Evolutionary conservation across 306 rosid species (phyloP).

Genomic region (Cyclanthera cordifolia): DNA sequence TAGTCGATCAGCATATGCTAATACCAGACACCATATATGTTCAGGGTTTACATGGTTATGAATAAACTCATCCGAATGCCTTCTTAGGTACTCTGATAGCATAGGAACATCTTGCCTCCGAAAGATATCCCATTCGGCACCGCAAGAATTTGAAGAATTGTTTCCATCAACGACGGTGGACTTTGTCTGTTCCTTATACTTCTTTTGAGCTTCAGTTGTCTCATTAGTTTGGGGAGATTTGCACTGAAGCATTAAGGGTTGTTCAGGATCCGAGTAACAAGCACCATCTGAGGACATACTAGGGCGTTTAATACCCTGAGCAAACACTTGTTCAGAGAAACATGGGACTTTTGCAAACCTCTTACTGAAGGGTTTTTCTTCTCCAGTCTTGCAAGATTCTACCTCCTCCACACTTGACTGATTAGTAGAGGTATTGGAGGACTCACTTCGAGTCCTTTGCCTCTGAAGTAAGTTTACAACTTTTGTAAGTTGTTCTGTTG

Average conservation of each 20-base stretch:
- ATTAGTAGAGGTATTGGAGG: constrained; percentile 31
- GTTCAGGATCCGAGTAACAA: constrained; percentile 32
- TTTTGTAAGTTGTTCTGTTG: constrained; percentile 59
- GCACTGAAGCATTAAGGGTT: constrained; percentile 7
- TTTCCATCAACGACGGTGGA: constrained; percentile 23
- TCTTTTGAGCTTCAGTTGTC: not conserved
- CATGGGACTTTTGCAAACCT: constrained; percentile 43
- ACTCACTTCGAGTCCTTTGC: constrained; percentile 42
- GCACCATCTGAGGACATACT: constrained; percentile 23
- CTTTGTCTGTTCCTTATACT: constrained; percentile 17
- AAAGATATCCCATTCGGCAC: constrained; percentile 84
- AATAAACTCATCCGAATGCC: constrained; percentile 43
- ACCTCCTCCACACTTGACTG: constrained; percentile 25
- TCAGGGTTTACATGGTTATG: constrained; percentile 40
- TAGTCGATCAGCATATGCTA: not conserved
- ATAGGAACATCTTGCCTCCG: constrained; percentile 86
- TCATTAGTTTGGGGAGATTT: not conserved
- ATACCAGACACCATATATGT: not conserved
- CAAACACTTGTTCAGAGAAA: constrained; percentile 25
- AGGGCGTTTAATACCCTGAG: constrained; percentile 25
- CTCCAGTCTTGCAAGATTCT: constrained; percentile 26
- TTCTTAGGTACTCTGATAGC: constrained; percentile 68
- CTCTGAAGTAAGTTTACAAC: constrained; percentile 61
- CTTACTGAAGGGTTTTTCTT: constrained; percentile 39
- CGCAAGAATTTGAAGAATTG: constrained; percentile 20